These are phyloP conservation scores for Withania somnifera DNA, from an alignment of 305 asterid genomes.

Conservation along the genomic window DNA sequence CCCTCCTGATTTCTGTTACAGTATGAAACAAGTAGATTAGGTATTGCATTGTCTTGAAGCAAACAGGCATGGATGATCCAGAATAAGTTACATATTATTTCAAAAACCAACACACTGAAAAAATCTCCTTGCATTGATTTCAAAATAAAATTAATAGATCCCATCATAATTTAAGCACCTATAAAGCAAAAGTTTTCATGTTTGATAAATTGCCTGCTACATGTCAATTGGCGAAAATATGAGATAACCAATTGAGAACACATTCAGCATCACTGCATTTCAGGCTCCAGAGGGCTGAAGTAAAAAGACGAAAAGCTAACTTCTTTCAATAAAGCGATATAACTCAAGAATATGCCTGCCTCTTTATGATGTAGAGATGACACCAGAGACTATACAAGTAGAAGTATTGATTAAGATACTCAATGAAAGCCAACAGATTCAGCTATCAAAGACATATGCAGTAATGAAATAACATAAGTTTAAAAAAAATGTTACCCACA, in stretches of 20 bases:
- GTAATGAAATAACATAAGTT: background rate
- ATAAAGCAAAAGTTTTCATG: background rate
- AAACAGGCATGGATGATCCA: background rate
- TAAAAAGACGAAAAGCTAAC: background rate
- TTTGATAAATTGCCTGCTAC: background rate
- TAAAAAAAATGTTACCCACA: conserved; percentile 32
- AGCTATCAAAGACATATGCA: background rate
- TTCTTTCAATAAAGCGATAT: background rate
- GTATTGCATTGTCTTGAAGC: background rate
- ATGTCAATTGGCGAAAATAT: background rate
- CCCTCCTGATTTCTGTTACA: conserved; percentile 42
- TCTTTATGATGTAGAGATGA: conserved; percentile 2
- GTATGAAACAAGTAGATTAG: background rate
- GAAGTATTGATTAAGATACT: background rate
- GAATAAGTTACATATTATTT: background rate
- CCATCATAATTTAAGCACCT: background rate
- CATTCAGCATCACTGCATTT: background rate
- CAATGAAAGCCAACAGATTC: background rate
- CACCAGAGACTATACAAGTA: background rate
- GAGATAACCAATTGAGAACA: background rate
- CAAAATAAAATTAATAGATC: background rate
- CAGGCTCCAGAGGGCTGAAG: background rate
- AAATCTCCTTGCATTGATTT: background rate
- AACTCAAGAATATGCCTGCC: background rate
- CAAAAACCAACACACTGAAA: background rate